Evolutionary conservation across 2,329 filamentous ascomycete genomes (phyloP).

Genomic region (Mycosphaerella sp.): DNA sequence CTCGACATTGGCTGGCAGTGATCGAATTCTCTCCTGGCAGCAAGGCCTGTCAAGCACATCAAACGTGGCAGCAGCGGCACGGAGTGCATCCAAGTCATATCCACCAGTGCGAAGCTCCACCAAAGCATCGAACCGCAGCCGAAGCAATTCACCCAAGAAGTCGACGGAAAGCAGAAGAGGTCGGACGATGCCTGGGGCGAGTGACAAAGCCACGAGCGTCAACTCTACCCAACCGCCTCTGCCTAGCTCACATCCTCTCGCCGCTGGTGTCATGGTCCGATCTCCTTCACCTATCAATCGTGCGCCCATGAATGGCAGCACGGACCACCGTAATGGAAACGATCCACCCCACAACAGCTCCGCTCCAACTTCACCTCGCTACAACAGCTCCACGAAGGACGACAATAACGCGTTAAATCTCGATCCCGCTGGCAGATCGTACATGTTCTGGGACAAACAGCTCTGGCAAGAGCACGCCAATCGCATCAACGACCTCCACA

Average conservation of each 20-base stretch:
- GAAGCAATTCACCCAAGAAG: slow-evolving; percentile 47
- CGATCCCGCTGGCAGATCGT: slow-evolving; percentile 46
- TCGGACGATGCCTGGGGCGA: slow-evolving; percentile 6
- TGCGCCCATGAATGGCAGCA: neutral
- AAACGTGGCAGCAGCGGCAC: slow-evolving; percentile 40
- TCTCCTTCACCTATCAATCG: slow-evolving; percentile 16
- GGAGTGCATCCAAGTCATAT: slow-evolving; percentile 1
- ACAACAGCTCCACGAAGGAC: slow-evolving; percentile 15
- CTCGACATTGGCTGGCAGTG: slow-evolving; percentile 47
- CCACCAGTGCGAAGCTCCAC: slow-evolving; percentile 8
- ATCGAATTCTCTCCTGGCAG: slow-evolving; percentile 84
- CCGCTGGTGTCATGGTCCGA: slow-evolving; percentile 15
- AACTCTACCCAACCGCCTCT: neutral
- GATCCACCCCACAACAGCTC: neutral
- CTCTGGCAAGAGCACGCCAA: slow-evolving; percentile 25
- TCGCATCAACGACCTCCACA: slow-evolving; percentile 14
- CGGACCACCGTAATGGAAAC: neutral
- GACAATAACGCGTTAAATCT: slow-evolving; percentile 28
- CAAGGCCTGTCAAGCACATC: slow-evolving; percentile 56
- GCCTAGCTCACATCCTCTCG: slow-evolving; percentile 14
- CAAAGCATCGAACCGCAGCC: slow-evolving; percentile 23
- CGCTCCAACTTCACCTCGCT: slow-evolving; percentile 1
- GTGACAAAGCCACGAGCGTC: neutral
- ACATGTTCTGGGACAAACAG: slow-evolving; percentile 48
- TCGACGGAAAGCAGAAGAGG: slow-evolving; percentile 25